phyloP scores from a whole-genome alignment of 2,329 filamentous ascomycete species.

The Fusarium tjaetaba region DNA sequence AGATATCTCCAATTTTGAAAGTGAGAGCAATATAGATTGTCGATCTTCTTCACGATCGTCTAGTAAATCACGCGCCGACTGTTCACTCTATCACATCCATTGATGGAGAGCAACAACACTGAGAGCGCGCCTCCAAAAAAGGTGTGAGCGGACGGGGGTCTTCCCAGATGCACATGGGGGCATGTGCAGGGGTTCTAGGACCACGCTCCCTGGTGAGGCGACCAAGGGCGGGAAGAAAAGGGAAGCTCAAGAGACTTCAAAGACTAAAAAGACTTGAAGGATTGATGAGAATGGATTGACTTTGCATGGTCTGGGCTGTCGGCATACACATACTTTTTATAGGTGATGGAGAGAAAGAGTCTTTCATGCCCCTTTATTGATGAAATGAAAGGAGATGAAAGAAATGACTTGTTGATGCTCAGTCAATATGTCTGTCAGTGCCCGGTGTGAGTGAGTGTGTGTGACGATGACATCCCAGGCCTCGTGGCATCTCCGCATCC shows the following conservation, averaged over 20 bases:
- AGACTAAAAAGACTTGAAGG: neutral
- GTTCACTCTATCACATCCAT: neutral
- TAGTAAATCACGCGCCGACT: constrained; percentile 1
- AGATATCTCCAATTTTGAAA: too few species aligned
- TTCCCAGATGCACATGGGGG: constrained; percentile 14
- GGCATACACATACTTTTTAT: neutral
- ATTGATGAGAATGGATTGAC: neutral
- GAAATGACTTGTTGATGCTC: constrained; percentile 15
- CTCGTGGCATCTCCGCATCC: constrained; percentile 38
- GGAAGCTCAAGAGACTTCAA: neutral
- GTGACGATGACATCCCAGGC: constrained; percentile 38
- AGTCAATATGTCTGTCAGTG: constrained; percentile 19
- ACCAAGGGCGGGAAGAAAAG: constrained; percentile 15
- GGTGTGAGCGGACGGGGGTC: constrained; percentile 35
- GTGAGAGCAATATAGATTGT: neutral
- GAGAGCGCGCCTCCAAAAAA: constrained; percentile 21
- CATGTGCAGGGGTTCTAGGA: constrained; percentile 22
- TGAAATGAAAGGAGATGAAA: neutral
- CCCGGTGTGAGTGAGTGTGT: constrained; percentile 21
- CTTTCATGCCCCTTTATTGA: neutral
- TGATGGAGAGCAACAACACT: neutral
- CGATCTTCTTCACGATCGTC: neutral
- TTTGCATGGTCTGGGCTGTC: neutral
- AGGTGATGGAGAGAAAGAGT: neutral
- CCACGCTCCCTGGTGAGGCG: constrained; percentile 21